Evolutionary conservation across 2,329 filamentous ascomycete species (phyloP), one percentile per base, ranked within the genome.

Genomic region (Phyllosticta ampelicida): DNA sequence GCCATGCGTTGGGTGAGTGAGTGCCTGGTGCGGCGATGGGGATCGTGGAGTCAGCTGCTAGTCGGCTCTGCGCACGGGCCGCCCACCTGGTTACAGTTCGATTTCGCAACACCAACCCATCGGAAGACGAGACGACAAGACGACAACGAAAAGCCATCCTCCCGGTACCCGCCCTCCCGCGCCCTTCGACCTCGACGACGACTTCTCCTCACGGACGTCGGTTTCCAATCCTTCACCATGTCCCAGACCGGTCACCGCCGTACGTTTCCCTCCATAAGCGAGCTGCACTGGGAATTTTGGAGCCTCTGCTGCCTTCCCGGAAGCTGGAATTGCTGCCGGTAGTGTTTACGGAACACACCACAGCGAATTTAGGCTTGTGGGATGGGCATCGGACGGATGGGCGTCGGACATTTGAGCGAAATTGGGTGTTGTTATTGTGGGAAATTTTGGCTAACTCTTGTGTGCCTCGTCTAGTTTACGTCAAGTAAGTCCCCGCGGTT

Each of bases 231-330:
- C 74, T 78, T 79, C 86, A 90, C 83, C 77, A 94, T 94, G 88
- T 86, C 87, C 74, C 87, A 89, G 84, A 81, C 86, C 75, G 87
- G 87, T 79, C 87, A 91, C 85, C 85, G 88, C 87, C 81, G 88
- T 92, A 80, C 88, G 88, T 88, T 52, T 48, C 51, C n/a, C 60
- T 60, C 66, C 28, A 20, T 23, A 26, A 26, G 23, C 23, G 23
- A 26, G 23, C 18, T 44, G 36, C 36, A n/a, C 11, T 44, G 36
- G 36, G 16, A 44, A 44, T 44, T 44, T 44, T n/a, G 36, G 36
- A 18, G 16, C 36, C 36, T 6, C 36, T n/a, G 13, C 36, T 16
- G 36, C n/a, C 13, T 4, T 44, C 36, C 36, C n/a, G 36, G 13
- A 8, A 44, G 36, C 36, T 6, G 13, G n/a, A 5, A n/a, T 6